Conservation (phyloP, 441 rosid genomes). For the Oxalis stricta region DNA sequence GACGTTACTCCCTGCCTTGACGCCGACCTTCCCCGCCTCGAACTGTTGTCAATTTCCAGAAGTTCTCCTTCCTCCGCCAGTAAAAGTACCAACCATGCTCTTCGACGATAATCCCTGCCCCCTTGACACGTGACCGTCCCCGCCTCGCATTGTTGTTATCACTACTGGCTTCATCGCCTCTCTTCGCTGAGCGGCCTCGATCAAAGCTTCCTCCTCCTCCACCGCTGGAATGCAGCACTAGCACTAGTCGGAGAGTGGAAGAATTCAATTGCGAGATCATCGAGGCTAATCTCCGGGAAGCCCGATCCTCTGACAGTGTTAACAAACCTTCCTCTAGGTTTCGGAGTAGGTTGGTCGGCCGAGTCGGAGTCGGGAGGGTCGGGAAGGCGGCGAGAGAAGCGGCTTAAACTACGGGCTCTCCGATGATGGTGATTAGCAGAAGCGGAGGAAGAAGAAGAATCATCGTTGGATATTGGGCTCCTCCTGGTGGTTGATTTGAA, state of each 20-base stretch:
- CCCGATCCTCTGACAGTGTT: conserved; percentile 70
- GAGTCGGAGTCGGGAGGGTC: conserved; percentile 12
- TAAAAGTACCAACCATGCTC: conserved; percentile 12
- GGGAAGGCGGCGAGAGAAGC: conserved; percentile 46
- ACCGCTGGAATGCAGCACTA: too few species aligned
- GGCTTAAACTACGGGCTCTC: conserved; percentile 78
- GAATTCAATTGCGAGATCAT: conserved; percentile 64
- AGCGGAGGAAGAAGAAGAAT: conserved; percentile 38
- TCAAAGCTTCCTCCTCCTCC: conserved; percentile 12
- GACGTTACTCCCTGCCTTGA: conserved; percentile 47
- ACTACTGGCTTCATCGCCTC: conserved; percentile 11
- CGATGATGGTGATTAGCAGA: too few species aligned
- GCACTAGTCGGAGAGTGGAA: conserved; percentile 30
- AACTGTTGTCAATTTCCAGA: conserved; percentile 24
- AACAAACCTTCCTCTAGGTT: conserved; percentile 60
- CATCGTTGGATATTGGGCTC: conserved; percentile 24
- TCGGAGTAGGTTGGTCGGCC: conserved; percentile 26
- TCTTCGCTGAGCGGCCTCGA: conserved; percentile 30
- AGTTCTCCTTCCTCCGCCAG: conserved; percentile 29
- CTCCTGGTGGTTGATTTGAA: conserved; percentile 58
- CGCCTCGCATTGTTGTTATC: conserved; percentile 33
- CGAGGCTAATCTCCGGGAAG: conserved; percentile 70
- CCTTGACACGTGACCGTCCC: conserved; percentile 68
- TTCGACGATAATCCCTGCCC: conserved; percentile 35
- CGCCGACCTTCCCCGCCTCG: conserved; percentile 65